A percentile compares a stretch with the other conserved stretches of the same genome.
phyloP scores from a whole-genome alignment of 805 yeast species.

The Candida takata region DNA sequence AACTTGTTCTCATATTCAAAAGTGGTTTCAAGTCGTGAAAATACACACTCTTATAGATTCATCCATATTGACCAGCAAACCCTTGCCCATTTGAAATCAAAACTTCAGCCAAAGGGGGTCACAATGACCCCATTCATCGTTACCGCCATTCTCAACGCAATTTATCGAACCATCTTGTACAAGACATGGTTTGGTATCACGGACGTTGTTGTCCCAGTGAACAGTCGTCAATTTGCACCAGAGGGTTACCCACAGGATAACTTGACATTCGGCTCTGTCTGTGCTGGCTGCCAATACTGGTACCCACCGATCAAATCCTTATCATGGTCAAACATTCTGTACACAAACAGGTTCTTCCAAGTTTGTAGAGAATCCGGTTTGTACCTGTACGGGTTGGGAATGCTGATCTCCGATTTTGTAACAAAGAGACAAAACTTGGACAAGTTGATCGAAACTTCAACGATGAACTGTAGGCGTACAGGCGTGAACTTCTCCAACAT shows the following conservation, averaged over 20 bases:
- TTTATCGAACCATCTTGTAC: conserved; percentile 1
- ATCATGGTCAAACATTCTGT: conserved; percentile 3
- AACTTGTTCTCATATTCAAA: conserved; percentile 1
- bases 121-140: conserved; percentile 18
- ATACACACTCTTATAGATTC: conserved; percentile 8
- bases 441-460: conserved; percentile 5
- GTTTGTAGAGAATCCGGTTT: conserved; percentile 1
- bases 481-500: conserved; percentile 18
- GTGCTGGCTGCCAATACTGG: conserved; percentile 15
- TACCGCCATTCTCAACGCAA: conserved; percentile 16
- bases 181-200: conserved; percentile 6
- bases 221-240: conserved; percentile 14
- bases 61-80: conserved; percentile 7
- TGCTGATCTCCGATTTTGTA: conserved; percentile 9
- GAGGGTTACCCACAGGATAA: conserved; percentile 1
- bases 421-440: conserved; percentile 11
- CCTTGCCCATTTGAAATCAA: neutral
- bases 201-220: conserved; percentile 16
- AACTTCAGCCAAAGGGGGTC: conserved; percentile 1
- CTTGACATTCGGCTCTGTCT: conserved; percentile 16
- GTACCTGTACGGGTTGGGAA: conserved; percentile 15
- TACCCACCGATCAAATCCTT: conserved; percentile 6
- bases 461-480: conserved; percentile 7
- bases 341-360: conserved; percentile 8
- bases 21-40: conserved; percentile 1